Evolutionary conservation across 179 eudicot species (phyloP), one percentile per base, ranked within the genome.

Genomic region (Camellia oleifera): DNA sequence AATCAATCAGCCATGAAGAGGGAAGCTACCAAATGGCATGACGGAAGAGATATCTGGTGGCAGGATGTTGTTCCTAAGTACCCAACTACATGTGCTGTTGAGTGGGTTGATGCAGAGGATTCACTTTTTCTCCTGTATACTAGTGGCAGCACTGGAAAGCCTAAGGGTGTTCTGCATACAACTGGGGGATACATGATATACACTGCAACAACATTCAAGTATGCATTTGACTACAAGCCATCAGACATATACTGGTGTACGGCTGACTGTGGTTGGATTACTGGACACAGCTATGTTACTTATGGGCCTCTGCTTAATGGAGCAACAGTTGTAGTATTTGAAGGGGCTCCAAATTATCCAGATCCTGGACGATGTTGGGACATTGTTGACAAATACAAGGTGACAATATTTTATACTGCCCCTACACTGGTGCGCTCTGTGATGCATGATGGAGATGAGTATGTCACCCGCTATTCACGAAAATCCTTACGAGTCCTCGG

Each of bases 201-300:
- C 87, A 88, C 98, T 57, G 98, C 98, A 40, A 89, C 97, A 77
- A 96, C 99, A 72, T 96, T 96, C 79, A 94, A 96, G 86, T 96
- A 94, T 86, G 93, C 99, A 81, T 96, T 96, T 86, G 99, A 96
- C 90, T 90, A 94, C 85, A 94, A 96, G 85, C 91, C 96, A 77
- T 85, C 94, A 18, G 99, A 96, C 79, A 61, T 92, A 79, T 96
- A 96, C 89, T 96, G 99, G 99, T 94, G 98, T 83, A 96, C 99
- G 48, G 99, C 99, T 75, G 99, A 96, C 86, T 96, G 99, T 88
- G 99, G 99, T 77, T 96, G 99, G 99, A 96, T 96, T 81, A 94
- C 99, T 76, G 99, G 99, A 75, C 99, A 96, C 84, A 96, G 99
- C 85, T 96, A 94, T 84, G 97, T 96, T 82, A 85, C 99, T 56